These are phyloP conservation scores for Fusarium sp. DNA, from an alignment of 2,329 filamentous ascomycete species.

Conservation along the genomic window DNA sequence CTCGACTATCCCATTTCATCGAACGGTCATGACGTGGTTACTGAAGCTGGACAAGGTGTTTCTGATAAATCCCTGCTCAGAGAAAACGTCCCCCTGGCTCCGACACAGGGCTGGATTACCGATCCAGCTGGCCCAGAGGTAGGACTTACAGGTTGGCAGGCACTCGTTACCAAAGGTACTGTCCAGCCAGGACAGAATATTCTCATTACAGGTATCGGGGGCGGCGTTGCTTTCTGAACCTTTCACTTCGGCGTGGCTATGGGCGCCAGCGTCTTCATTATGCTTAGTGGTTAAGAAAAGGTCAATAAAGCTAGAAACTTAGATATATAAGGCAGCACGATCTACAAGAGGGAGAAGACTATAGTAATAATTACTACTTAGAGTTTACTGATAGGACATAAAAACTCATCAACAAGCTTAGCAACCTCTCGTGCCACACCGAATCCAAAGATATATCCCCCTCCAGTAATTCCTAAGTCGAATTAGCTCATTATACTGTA, in stretches of 20 bases:
- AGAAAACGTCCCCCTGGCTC: background rate
- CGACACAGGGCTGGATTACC: background rate
- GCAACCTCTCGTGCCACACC: too few relatives aligned
- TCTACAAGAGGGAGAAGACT: background rate
- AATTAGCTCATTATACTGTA: rapidly evolving
- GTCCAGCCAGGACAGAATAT: background rate
- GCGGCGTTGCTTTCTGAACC: background rate
- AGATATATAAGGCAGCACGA: background rate
- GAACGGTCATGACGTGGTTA: background rate
- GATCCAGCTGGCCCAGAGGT: background rate
- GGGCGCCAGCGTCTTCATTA: background rate
- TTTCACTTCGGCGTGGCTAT: background rate
- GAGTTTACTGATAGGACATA: too few relatives aligned
- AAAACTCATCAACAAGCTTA: too few relatives aligned
- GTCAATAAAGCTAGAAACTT: background rate
- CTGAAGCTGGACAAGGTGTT: background rate
- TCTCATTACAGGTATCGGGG: background rate
- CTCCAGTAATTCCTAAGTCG: too few relatives aligned
- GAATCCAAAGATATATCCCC: too few relatives aligned
- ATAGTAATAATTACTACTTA: too few relatives aligned
- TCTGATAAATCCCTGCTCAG: background rate
- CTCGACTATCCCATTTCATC: background rate
- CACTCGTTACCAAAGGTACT: background rate
- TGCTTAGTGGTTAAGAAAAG: background rate
- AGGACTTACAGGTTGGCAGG: background rate